Base-by-base conservation (phyloP, 2,329 filamentous ascomycete species). In the Cercospora berteroae region DNA sequence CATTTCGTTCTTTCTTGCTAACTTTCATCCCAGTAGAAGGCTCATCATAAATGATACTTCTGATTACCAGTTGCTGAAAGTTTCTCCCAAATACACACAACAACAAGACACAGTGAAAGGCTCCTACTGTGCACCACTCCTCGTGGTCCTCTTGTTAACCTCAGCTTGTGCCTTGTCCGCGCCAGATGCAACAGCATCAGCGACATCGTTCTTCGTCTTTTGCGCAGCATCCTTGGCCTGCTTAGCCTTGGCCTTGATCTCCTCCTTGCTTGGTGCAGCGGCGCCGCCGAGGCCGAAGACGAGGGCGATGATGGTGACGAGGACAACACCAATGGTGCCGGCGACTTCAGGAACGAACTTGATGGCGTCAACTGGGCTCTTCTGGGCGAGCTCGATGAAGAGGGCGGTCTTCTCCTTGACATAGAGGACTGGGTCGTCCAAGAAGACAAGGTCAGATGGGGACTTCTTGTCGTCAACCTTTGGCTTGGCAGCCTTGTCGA, bases 301-400 rank as follows among this genome's bases (percentile, higher is more conserved):
- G 71, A 96, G 81, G 72, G 90, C 88, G 69, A 96, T 79, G 73
- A 95, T 77, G 59, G 90, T 88, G 65, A 93, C 82, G 56, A 89
- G 79, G 71, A 93, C 79, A 72, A 89, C 91, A 77, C 84, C 90
- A 76, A 96, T 83, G 77, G 88, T 92, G 77, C 89, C 93, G 71
- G 93, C 92, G 74, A 96, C 90, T 83, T 97, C 95, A 72, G 95
- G 95, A 72, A 97, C 91, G 75, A 93, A 91, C 83, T 92, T 92
- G 83, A 94, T 83, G 63, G 94, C 94, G 82, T 93, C 85, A 72
- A 97, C 76, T 67, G 94, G 93, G 81, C 96, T 90, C 75, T 88
- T 87, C 85, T 92, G 88, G 79, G 89, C 91, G 76, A 98, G 89
- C 74, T 89, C 89, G 75, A 95, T 79, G 87, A 99, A 99, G 71